Base-by-base conservation (phyloP, 768 basidiomycete species). In the Rhizopogon sp. region DNA sequence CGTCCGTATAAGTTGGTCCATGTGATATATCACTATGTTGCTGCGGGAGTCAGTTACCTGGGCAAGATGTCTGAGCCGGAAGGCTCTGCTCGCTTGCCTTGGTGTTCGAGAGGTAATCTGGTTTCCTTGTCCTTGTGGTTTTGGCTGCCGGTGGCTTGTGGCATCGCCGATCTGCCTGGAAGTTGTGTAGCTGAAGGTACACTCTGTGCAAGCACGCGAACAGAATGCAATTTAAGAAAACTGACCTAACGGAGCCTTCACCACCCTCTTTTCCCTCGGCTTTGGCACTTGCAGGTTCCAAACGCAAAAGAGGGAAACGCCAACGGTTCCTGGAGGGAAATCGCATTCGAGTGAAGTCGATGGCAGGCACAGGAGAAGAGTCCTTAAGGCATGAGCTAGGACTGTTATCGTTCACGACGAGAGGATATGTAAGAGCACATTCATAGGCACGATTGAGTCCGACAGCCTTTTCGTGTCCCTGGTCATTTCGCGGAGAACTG, bases 291-390 rank as follows among this genome's bases (percentile, higher is more conserved):
- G 33, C 8, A 20, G 20, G 14, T 22, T 16, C 14, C 20, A 37
- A 25, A 49, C 8, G 20, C 7, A 37, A 9, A 37, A 37, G 47
- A 22, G 53, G 57, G 37, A 64, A 56, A n/a, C 59, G 60, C 25
- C 39, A 40, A 16, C 59, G 61, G 47, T 56, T 54, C 33, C 25
- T 52, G 2, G 53, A 51, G 9, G 58, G 51, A 25, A 49, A 25
- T 3, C 63, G 58, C 5, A 57, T 44, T 29, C 59, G 59, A 20
- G 67, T 67, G 51, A 71, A 69, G 55, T 69, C 69, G 54, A 70
- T 69, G 39, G 57, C 55, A 22, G 60, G 63, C 14, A 62, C 52
- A 5, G 61, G 51, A 9, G 40, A 29, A 13, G 28, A 20, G 17
- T 37, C 35, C 5, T 37, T 22, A 16, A 25, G 35, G 35, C 14